Evolutionary conservation across 1,139 yeast species (phyloP).

Genomic region (Candida dubliniensis): DNA sequence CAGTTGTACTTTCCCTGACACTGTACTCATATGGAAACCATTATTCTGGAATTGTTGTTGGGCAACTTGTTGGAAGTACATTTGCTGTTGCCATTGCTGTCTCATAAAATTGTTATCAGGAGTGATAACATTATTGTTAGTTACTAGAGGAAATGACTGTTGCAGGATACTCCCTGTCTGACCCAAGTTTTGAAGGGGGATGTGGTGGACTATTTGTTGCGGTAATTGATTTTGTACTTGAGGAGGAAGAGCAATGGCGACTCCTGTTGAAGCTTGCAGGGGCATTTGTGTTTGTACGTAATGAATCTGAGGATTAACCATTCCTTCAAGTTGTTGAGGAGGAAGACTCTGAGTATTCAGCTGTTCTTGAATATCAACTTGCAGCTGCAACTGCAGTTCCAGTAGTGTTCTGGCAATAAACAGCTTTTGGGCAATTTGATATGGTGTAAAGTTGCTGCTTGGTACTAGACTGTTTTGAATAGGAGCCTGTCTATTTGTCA

Average conservation of each 20-base stretch:
- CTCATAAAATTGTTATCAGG: not conserved
- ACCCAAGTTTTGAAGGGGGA: not conserved
- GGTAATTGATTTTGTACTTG: slow-evolving; percentile 7
- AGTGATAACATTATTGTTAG: slow-evolving; percentile 1
- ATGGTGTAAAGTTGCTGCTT: slow-evolving; percentile 3
- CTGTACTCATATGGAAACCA: not conserved
- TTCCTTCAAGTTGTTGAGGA: slow-evolving; percentile 1
- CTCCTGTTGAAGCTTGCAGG: slow-evolving; percentile 3
- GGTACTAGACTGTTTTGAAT: not conserved
- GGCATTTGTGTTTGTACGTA: slow-evolving; percentile 5
- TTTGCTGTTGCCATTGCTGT: slow-evolving; percentile 3
- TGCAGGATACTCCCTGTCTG: slow-evolving; percentile 2
- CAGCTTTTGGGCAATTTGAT: slow-evolving; percentile 9
- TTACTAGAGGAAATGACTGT: not conserved
- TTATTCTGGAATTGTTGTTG: not conserved
- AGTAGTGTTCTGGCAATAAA: slow-evolving; percentile 8
- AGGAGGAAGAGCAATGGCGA: slow-evolving; percentile 8
- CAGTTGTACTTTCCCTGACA: not conserved
- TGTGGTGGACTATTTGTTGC: slow-evolving; percentile 5
- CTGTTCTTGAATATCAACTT: slow-evolving; percentile 2
- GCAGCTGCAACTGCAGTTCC: slow-evolving; percentile 3
- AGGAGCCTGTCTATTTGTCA: not conserved
- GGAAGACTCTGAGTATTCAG: not conserved
- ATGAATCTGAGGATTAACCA: not conserved
- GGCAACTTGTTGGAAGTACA: slow-evolving; percentile 2